Base-by-base conservation (phyloP, 257 asterid species). In the Mentha longifolia region DNA sequence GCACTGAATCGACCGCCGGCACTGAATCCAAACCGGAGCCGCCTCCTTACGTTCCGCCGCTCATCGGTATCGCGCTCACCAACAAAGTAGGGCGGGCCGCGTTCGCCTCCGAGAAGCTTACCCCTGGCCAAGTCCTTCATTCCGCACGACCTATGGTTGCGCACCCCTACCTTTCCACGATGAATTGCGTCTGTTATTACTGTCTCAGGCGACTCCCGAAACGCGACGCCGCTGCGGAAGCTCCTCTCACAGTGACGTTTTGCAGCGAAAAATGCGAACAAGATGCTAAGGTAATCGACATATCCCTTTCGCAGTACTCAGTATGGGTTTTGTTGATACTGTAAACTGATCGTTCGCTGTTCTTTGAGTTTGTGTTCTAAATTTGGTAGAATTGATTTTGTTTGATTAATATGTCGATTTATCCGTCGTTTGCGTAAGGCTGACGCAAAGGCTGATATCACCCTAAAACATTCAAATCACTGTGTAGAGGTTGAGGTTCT, bases 121-220 rank as follows among this genome's bases (percentile, higher is more conserved):
- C 65, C 31, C 71, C 85, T 56, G 98, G 97, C 60, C 91, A 90
- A 41, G 80, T 86, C 77, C 87, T 92, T 76, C 96, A 90, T 81
- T 73, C 84, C 1, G 96, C 95, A 19, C 76, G 82, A 67, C 91
- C 97, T 58, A 17, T 83, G 5, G 61, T 92, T 28, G 74, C 86
- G 47, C 95, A 90, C 76, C 96, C 98, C 42, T 74, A 86, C 51
- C 73, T 87, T 19, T 57, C 92, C 63, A 81, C 79, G 22, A 71
- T 83, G 55, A 46, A 76, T 67, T 61, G 73, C 35, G 88, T 80
- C 51, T 92, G 98, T 79, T 87, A 92, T 78, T 77, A 76, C 71
- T 92, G 97, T 81, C 87, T 92, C 61, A 72, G 68, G 73, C 85
- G 73, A 58, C 83, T 88, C 45, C 81, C 76, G 7, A 42, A 68